Evolutionary conservation across 306 rosid genomes (phyloP).

Genomic region (Casuarina cunninghamiana): DNA sequence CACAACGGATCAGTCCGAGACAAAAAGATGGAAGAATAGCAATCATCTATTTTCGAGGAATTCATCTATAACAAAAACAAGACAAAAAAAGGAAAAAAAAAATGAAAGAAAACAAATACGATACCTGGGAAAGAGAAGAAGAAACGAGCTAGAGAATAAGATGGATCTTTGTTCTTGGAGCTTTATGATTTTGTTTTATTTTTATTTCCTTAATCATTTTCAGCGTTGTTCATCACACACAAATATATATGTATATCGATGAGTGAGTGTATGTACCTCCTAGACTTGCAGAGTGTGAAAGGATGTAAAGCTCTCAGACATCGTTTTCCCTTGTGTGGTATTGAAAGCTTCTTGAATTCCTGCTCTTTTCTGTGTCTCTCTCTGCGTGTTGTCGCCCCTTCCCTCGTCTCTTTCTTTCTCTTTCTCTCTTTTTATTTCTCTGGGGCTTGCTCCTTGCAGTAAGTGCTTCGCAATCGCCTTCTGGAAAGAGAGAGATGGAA

Average conservation of each 20-base stretch:
- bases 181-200: conserved; percentile 13
- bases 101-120: neutral
- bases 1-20: conserved; percentile 30
- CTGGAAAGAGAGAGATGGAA: conserved; percentile 55
- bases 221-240: conserved; percentile 44
- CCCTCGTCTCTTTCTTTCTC: conserved; percentile 69
- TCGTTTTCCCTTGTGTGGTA: conserved; percentile 73
- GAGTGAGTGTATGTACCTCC: conserved; percentile 45
- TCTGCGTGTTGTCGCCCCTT: conserved; percentile 54
- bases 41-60: conserved; percentile 28
- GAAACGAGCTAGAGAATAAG: conserved; percentile 18
- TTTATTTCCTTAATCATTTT: conserved; percentile 45
- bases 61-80: neutral
- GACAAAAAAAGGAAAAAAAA: conserved; percentile 8
- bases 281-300: conserved; percentile 65
- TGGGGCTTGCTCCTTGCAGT: conserved; percentile 36
- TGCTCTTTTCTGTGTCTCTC: conserved; percentile 26
- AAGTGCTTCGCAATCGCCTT: conserved; percentile 60
- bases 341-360: conserved; percentile 60
- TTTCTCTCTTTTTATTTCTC: conserved; percentile 52
- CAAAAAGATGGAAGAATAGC: conserved; percentile 31
- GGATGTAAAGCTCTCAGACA: conserved; percentile 71
- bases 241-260: neutral
- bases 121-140: neutral
- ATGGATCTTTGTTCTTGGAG: conserved; percentile 32